These are phyloP conservation scores for Tricholoma sp. DNA, from an alignment of 768 basidiomycete genomes.

Conservation along the genomic window DNA sequence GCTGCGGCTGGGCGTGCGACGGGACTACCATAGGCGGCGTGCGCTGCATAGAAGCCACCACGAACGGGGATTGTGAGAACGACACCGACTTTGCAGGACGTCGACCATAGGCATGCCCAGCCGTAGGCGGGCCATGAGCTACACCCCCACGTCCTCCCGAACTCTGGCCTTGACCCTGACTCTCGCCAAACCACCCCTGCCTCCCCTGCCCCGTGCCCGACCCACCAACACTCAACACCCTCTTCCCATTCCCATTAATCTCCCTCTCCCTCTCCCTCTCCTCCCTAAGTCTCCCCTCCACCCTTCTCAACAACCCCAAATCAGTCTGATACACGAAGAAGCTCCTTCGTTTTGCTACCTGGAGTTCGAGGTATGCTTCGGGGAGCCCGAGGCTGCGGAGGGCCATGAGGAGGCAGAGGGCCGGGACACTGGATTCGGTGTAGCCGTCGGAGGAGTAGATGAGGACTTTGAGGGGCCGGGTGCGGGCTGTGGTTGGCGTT, in stretches of 20 bases:
- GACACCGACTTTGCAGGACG: slow-evolving; percentile 48
- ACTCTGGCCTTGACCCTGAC: not conserved
- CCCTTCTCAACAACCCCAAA: slow-evolving; percentile 60
- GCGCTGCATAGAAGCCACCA: not conserved
- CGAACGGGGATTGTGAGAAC: slow-evolving; percentile 20
- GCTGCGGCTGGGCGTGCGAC: slow-evolving; percentile 5
- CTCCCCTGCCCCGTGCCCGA: slow-evolving; percentile 2
- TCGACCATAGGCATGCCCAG: slow-evolving; percentile 22
- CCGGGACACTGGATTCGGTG: slow-evolving; percentile 88
- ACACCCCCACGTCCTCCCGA: not conserved
- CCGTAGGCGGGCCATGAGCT: not conserved
- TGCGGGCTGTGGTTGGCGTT: slow-evolving; percentile 29
- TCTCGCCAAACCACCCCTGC: slow-evolving; percentile 6
- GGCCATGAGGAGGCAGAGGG: slow-evolving; percentile 83
- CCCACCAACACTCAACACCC: slow-evolving; percentile 8
- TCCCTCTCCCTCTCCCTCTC: slow-evolving; percentile 35
- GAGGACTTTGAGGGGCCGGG: slow-evolving; percentile 67
- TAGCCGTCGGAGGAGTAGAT: slow-evolving; percentile 85
- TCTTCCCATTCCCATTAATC: slow-evolving; percentile 27
- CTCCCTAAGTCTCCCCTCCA: slow-evolving; percentile 51
- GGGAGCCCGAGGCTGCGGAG: slow-evolving; percentile 62
- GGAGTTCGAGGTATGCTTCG: slow-evolving; percentile 90
- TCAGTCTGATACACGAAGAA: slow-evolving; percentile 93
- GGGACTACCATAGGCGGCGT: slow-evolving; percentile 23
- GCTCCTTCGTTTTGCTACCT: slow-evolving; percentile 70